Percentiles rank a stretch among this genome's conserved stretches.
Evolutionary conservation across 2,329 filamentous ascomycete genomes (phyloP).

Genomic region (Leptographium flavum): DNA sequence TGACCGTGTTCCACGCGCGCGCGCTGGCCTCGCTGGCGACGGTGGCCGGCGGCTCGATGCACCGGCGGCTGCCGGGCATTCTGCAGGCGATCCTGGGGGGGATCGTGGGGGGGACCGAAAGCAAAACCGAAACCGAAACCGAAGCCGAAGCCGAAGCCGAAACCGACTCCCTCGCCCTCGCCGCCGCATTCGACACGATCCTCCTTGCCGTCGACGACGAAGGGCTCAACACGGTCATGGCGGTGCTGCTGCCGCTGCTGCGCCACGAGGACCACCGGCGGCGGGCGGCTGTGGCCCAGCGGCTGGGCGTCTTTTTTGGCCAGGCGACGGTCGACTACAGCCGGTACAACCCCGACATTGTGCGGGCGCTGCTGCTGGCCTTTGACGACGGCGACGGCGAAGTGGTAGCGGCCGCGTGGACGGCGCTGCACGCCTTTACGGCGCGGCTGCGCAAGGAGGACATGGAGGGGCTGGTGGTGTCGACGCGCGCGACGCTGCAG

Average conservation of each 20-base stretch:
- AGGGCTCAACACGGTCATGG: conserved; percentile 92
- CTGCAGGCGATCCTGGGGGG: conserved; percentile 92
- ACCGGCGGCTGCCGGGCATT: conserved; percentile 74
- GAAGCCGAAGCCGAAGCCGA: not conserved
- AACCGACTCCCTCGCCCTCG: conserved; percentile 46
- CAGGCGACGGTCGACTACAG: conserved; percentile 77
- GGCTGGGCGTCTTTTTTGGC: conserved; percentile 77
- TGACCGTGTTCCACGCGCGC: conserved; percentile 87
- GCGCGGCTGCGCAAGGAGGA: conserved; percentile 89
- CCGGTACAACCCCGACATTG: conserved; percentile 88
- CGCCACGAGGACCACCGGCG: conserved; percentile 88
- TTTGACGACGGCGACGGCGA: conserved; percentile 76
- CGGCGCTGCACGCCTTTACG: conserved; percentile 73
- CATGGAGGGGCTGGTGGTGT: conserved; percentile 84
- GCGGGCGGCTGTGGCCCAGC: conserved; percentile 62
- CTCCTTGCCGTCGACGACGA: conserved; percentile 91
- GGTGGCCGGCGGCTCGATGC: conserved; percentile 84
- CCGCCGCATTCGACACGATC: conserved; percentile 74
- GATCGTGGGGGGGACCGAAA: no score
- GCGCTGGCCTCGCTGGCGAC: conserved; percentile 85
- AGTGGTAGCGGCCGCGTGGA: conserved; percentile 84
- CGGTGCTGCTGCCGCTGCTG: conserved; percentile 69
- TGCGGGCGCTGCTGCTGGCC: conserved; percentile 76
- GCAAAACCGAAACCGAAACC: no score
- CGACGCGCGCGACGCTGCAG: conserved; percentile 72